Evolutionary conservation across 2,329 filamentous ascomycete species (phyloP).

Genomic region (Chaetomium olivaceum): DNA sequence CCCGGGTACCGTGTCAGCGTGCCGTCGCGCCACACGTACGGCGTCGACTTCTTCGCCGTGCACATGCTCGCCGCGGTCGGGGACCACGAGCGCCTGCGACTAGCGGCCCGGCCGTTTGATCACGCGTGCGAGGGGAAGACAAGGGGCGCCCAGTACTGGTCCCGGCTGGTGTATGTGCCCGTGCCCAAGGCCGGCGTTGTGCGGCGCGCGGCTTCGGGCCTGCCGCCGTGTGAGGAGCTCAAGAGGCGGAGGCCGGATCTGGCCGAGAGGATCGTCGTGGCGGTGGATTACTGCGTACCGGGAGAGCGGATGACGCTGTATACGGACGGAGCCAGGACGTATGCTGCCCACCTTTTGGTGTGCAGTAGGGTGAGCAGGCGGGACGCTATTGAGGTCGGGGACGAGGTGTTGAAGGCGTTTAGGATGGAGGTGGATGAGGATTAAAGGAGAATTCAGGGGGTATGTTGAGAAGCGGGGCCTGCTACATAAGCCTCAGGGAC

Average conservation of each 20-base stretch:
- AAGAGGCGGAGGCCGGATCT: conserved; percentile 27
- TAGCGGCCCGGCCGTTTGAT: conserved; percentile 25
- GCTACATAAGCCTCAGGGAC: too few species aligned
- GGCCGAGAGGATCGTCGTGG: conserved; percentile 26
- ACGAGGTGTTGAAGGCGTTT: conserved; percentile 27
- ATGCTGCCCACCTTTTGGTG: conserved; percentile 32
- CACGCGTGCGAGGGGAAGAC: conserved; percentile 4
- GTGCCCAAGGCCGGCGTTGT: conserved; percentile 27
- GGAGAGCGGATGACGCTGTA: conserved; percentile 26
- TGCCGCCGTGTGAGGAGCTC: conserved; percentile 30
- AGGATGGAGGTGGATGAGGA: conserved; percentile 21
- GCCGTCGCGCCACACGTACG: conserved; percentile 31
- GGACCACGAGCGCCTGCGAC: conserved; percentile 25
- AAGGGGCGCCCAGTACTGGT: conserved; percentile 30
- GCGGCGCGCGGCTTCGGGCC: conserved; percentile 1
- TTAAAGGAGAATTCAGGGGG: background rate
- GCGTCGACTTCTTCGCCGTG: conserved; percentile 33
- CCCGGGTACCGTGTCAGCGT: conserved; percentile 32
- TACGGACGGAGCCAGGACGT: conserved; percentile 31
- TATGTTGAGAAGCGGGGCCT: background rate
- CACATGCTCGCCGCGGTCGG: conserved; percentile 32
- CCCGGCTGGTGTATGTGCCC: conserved; percentile 31
- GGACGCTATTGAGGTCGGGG: conserved; percentile 27
- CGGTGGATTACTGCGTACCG: conserved; percentile 27
- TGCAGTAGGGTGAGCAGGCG: conserved; percentile 25